Evolutionary conservation across 1,284 basidiomycete species (phyloP).

Genomic region (Cystobasidium pallidum): DNA sequence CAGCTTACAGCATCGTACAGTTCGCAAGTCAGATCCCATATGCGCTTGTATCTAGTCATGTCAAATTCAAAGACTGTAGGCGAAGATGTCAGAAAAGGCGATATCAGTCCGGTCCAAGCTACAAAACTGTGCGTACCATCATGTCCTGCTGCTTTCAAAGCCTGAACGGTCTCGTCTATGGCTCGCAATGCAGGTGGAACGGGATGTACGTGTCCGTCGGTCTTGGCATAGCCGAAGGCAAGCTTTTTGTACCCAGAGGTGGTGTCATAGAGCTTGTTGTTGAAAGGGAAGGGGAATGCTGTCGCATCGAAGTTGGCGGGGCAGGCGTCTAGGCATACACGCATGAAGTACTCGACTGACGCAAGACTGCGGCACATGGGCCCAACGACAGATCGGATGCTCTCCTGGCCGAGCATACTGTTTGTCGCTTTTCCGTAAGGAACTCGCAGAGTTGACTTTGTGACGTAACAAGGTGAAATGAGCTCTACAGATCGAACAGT

Average conservation of each 20-base stretch:
- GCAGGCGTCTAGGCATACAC: slow-evolving; percentile 52
- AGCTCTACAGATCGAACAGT: background rate
- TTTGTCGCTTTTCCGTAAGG: slow-evolving; percentile 55
- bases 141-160: slow-evolving; percentile 51
- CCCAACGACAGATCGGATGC: slow-evolving; percentile 54
- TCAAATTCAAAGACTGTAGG: slow-evolving; percentile 30
- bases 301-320: slow-evolving; percentile 53
- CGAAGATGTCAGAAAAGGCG: background rate
- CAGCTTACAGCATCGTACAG: slow-evolving; percentile 18
- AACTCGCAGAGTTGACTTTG: slow-evolving; percentile 45
- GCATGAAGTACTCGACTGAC: slow-evolving; percentile 55
- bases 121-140: slow-evolving; percentile 35
- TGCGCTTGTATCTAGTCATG: slow-evolving; percentile 7
- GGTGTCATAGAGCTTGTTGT: slow-evolving; percentile 46
- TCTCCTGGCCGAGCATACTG: slow-evolving; percentile 53
- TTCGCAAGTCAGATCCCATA: slow-evolving; percentile 7
- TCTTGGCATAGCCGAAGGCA: slow-evolving; percentile 55
- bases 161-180: slow-evolving; percentile 52
- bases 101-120: too few species aligned
- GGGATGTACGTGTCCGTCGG: slow-evolving; percentile 57
- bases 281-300: slow-evolving; percentile 46
- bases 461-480: background rate
- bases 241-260: slow-evolving; percentile 15
- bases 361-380: slow-evolving; percentile 55
- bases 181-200: slow-evolving; percentile 56